Base-by-base conservation (phyloP, 257 asterid species). In the Solanum corneliomulleri region DNA sequence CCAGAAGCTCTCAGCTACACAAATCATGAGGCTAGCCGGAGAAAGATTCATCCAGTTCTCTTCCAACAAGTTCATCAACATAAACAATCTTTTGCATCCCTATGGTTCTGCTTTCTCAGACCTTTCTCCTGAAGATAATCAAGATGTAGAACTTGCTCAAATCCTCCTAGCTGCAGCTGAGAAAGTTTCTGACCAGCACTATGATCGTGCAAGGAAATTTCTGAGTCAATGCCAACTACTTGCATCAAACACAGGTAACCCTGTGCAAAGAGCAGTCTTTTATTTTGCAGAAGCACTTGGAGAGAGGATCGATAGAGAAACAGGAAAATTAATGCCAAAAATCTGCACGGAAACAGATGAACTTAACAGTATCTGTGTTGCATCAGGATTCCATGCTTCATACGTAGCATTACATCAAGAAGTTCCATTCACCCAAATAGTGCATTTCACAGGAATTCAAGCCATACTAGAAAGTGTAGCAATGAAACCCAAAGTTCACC, bases 231-330 rank as follows among this genome's bases (percentile, higher is more conserved):
- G 93, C 81, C 86, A 37, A 41, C 75, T 68, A 86, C 37, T 44
- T 18, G 86, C 92, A 12, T 90, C 91, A 9, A 88, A 72, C 20
- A 49, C 47, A 7, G 92, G 92, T 45, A 91, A 90, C 21, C 89
- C 94, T 0, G 89, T 90, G 2, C 94, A 90, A 82, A 91, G 92
- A 86, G 64, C 62, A 13, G 91, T 89, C 29, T 89, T 86, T 71
- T 91, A 92, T 86, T 92, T 92, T 33, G 70, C 92, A 5, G 88
- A 91, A 86, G 93, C 92, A 2, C 93, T 92, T 58, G 25, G 15
- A 35, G 91, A 85, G 89, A 91, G 87, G 70, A 91, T 92, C 27
- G 76, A 88, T 7, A 86, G 80, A 21, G 90, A 91, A 85, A 89
- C 86, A 52, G 86, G 91, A 70, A 41, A 25, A 77, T 20, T 41